phyloP scores from a whole-genome alignment of 768 basidiomycete genomes.

The Tylopilus plumbeoviolaceoides region DNA sequence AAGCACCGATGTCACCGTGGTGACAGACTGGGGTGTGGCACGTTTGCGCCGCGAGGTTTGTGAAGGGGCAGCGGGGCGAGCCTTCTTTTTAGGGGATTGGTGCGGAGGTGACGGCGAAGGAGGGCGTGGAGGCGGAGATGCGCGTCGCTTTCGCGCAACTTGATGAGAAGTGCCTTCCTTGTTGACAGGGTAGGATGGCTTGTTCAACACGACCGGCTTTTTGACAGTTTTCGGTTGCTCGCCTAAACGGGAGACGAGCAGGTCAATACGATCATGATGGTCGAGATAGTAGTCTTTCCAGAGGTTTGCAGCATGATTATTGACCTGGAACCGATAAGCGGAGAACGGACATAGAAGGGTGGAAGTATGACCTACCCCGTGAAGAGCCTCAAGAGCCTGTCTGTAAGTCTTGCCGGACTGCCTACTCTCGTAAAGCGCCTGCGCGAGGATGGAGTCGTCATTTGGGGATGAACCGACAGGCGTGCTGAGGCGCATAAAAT shows the following conservation, averaged over 20 bases:
- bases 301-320: conserved; percentile 49
- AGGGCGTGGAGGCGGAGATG: conserved; percentile 12
- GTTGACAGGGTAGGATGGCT: conserved; percentile 5
- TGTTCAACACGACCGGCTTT: conserved; percentile 23
- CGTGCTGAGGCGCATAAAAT: conserved; percentile 48
- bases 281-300: conserved; percentile 85
- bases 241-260: conserved; percentile 23
- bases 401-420: conserved; percentile 50
- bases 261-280: conserved; percentile 57
- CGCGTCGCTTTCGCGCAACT: conserved; percentile 36
- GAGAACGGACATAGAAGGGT: not conserved
- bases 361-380: conserved; percentile 48
- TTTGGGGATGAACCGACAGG: conserved; percentile 46
- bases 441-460: conserved; percentile 59
- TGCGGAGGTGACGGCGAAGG: conserved; percentile 16
- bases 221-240: conserved; percentile 29
- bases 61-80: conserved; percentile 20
- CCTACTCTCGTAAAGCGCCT: conserved; percentile 37
- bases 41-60: conserved; percentile 26
- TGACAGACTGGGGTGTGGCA: conserved; percentile 14
- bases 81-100: conserved; percentile 24
- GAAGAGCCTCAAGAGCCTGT: conserved; percentile 61
- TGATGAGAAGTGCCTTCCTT: conserved; percentile 18
- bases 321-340: conserved; percentile 29
- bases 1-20: conserved; percentile 19